A percentile compares a stretch with the other conserved stretches of the same genome.
phyloP scores from a whole-genome alignment of 495 filamentous ascomycete species.

The Penicillium parvum region DNA sequence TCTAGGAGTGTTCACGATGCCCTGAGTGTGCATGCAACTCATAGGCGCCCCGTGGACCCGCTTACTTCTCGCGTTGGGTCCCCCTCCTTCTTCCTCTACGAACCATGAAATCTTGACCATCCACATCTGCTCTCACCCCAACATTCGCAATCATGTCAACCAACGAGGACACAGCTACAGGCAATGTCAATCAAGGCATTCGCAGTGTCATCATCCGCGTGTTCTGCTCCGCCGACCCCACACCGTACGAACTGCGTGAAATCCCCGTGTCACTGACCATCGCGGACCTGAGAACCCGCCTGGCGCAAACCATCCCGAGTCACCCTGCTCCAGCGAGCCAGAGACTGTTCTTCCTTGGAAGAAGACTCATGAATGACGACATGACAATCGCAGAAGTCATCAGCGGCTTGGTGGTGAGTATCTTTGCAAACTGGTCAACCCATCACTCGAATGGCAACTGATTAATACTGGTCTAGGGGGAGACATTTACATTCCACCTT shows the following conservation, averaged over 20 bases:
- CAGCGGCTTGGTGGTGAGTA: too few relatives aligned
- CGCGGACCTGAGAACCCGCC: conserved; percentile 54
- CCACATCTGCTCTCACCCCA: too few relatives aligned
- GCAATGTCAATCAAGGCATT: neutral
- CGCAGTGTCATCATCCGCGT: conserved; percentile 54
- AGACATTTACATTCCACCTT: too few relatives aligned
- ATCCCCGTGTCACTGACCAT: conserved; percentile 54
- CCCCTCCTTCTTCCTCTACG: too few relatives aligned
- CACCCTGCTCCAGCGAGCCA: conserved; percentile 51
- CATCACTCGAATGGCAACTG: conserved; percentile 52
- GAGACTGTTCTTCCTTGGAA: conserved; percentile 64
- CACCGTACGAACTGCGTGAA: conserved; percentile 6
- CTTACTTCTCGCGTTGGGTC: too few relatives aligned
- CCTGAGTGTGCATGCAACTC: too few relatives aligned
- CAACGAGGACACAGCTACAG: neutral
- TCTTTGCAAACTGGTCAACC: conserved; percentile 48
- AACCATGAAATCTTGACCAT: too few relatives aligned
- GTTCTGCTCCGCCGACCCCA: conserved; percentile 53
- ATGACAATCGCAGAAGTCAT: conserved; percentile 57
- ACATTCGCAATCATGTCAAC: neutral
- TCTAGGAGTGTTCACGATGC: too few relatives aligned
- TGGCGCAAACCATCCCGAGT: conserved; percentile 50
- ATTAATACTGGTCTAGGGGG: too few relatives aligned
- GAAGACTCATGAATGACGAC: conserved; percentile 48
- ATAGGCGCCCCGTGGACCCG: too few relatives aligned